Evolutionary conservation across 441 rosid genomes (phyloP).

Genomic region (Populus tomentosa): DNA sequence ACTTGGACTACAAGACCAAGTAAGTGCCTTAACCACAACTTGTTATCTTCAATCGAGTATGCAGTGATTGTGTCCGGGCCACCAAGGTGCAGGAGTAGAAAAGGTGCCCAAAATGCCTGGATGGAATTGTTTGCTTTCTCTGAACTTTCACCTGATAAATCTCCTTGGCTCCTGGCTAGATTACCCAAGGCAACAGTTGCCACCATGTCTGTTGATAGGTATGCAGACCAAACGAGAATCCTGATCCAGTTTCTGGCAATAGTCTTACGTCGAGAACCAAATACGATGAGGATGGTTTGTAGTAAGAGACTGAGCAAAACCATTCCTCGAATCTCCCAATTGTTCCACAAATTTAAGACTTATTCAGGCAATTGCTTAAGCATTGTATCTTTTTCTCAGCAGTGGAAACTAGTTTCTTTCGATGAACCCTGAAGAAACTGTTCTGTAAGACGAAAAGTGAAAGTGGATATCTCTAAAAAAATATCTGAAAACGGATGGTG

Average conservation of each 20-base stretch:
- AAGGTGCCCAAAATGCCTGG: no score
- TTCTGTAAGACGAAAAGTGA: no score
- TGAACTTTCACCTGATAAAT: no score
- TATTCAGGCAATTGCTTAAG: neutral
- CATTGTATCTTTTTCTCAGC: neutral
- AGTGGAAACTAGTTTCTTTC: neutral
- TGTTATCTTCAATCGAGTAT: no score
- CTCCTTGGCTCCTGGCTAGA: neutral
- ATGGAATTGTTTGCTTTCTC: neutral
- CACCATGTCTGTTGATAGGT: neutral
- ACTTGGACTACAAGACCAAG: no score
- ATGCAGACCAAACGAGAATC: neutral
- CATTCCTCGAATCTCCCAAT: constrained; percentile 1
- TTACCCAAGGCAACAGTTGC: neutral
- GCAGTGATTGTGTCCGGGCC: no score
- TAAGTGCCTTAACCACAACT: no score
- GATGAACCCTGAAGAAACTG: neutral
- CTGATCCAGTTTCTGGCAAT: neutral
- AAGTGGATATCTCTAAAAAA: neutral
- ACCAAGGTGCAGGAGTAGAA: no score
- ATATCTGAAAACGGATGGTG: neutral
- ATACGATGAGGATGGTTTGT: neutral
- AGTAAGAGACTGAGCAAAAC: neutral
- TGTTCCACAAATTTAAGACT: neutral
- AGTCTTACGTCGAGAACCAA: neutral